A percentile compares a stretch with the other conserved stretches of the same genome.
These are phyloP conservation scores for Fonsecaea nubica DNA, from an alignment of 2,329 filamentous ascomycete species.

Conservation along the genomic window DNA sequence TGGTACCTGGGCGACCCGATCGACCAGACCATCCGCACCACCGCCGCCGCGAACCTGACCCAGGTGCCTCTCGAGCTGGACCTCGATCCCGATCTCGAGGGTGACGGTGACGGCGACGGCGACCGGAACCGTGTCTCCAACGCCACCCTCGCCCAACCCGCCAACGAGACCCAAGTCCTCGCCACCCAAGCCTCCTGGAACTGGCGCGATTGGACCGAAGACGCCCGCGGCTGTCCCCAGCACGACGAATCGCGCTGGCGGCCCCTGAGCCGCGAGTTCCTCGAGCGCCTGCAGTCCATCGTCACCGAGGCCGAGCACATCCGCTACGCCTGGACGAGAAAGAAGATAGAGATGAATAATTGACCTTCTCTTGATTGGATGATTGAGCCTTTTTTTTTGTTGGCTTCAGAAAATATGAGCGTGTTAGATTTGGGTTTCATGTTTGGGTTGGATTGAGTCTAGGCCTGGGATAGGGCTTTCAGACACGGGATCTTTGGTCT, in stretches of 20 bases:
- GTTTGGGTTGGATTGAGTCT: too few species aligned
- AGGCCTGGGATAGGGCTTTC: too few species aligned
- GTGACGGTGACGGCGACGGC: too few species aligned
- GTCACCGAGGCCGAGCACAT: conserved; percentile 1
- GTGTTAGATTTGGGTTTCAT: too few species aligned
- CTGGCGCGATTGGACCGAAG: conserved; percentile 9
- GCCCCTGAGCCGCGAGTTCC: conserved; percentile 5
- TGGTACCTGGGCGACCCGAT: conserved; percentile 15
- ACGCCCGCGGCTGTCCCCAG: conserved; percentile 2
- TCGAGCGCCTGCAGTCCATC: background rate
- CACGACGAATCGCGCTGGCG: conserved; percentile 8
- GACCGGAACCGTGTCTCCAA: background rate
- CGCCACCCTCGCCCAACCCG: background rate
- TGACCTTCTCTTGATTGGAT: too few species aligned
- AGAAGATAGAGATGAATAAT: conserved; percentile 4
- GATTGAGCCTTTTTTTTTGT: too few species aligned
- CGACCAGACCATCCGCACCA: background rate
- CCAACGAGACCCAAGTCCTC: background rate
- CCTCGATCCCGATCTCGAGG: background rate
- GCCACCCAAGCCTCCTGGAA: conserved; percentile 5
- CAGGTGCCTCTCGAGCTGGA: background rate
- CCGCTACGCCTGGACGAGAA: conserved; percentile 3
- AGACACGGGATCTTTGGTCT: too few species aligned
- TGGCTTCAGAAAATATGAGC: too few species aligned
- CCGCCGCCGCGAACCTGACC: background rate